Evolutionary conservation across 2,329 filamentous ascomycete genomes (phyloP).

Genomic region (Chaetomium sp.): DNA sequence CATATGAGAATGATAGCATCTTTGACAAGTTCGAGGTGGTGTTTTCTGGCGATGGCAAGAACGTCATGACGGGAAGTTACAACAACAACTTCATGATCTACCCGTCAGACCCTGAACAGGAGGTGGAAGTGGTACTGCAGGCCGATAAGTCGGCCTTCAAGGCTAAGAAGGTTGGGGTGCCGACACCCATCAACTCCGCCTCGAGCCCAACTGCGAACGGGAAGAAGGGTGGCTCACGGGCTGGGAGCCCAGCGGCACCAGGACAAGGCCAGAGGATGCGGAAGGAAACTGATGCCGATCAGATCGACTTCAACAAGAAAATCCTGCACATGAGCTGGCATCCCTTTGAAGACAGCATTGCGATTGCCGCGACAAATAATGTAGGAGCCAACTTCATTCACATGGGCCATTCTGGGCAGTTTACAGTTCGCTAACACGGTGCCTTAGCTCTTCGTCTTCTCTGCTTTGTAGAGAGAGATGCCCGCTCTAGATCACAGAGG

Average conservation of each 20-base stretch:
- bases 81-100: conserved; percentile 99
- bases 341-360: conserved; percentile 98
- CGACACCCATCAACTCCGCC: conserved; percentile 89
- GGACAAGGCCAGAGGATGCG: conserved; percentile 92
- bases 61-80: conserved; percentile 99
- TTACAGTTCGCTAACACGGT: conserved; percentile 30
- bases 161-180: conserved; percentile 98
- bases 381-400: conserved; percentile 61
- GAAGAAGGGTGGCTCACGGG: conserved; percentile 87
- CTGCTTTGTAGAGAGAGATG: conserved; percentile 36
- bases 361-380: conserved; percentile 98
- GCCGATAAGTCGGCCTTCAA: conserved; percentile 99
- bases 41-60: conserved; percentile 96
- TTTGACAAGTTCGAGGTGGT: conserved; percentile 99
- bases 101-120: conserved; percentile 91
- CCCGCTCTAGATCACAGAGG: conserved; percentile 15
- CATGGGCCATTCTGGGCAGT: background rate
- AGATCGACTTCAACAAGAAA: conserved; percentile 99
- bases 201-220: conserved; percentile 72
- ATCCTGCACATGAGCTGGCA: conserved; percentile 99
- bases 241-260: conserved; percentile 79
- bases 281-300: conserved; percentile 98
- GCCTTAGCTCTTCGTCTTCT: conserved; percentile 42
- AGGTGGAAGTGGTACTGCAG: conserved; percentile 95
- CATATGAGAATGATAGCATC: conserved; percentile 98